Evolutionary conservation across 2,329 filamentous ascomycete genomes (phyloP).

Genomic region (Zalaria obscura): DNA sequence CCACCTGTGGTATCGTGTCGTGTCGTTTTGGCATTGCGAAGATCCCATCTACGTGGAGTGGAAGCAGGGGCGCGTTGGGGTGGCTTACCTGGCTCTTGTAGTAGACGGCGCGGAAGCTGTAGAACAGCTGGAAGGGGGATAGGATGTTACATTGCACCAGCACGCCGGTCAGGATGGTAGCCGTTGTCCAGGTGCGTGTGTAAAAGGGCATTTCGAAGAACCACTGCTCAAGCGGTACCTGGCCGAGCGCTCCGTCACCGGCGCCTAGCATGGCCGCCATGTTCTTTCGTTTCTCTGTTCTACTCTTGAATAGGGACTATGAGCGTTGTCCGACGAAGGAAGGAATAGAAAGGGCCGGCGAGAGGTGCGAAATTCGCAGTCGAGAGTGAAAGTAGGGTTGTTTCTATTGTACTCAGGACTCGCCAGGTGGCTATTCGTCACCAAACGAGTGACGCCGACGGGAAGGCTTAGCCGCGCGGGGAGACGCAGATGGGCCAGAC

Average conservation of each 20-base stretch:
- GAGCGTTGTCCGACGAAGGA: too few relatives aligned
- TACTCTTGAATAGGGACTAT: too few relatives aligned
- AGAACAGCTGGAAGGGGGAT: slow-evolving; percentile 90
- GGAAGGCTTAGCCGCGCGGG: background rate
- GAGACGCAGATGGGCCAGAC: background rate
- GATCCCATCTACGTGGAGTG: background rate
- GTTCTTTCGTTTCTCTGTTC: background rate
- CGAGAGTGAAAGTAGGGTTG: too few relatives aligned
- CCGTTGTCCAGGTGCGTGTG: slow-evolving; percentile 93
- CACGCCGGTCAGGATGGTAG: slow-evolving; percentile 73
- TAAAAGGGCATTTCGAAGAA: slow-evolving; percentile 98
- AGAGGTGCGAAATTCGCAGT: too few relatives aligned
- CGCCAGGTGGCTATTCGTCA: background rate
- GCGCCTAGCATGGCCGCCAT: slow-evolving; percentile 33
- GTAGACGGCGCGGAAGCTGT: slow-evolving; percentile 87
- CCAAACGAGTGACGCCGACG: background rate
- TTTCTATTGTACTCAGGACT: too few relatives aligned
- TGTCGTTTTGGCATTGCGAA: background rate
- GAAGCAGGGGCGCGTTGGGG: background rate
- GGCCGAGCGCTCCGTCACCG: slow-evolving; percentile 29
- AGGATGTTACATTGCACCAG: slow-evolving; percentile 88
- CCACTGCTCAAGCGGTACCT: slow-evolving; percentile 85
- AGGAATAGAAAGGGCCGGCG: too few relatives aligned
- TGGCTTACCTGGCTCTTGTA: slow-evolving; percentile 69
- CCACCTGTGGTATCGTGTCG: background rate